Evolutionary conservation across 257 asterid species (phyloP).

Genomic region (Rhazya stricta): DNA sequence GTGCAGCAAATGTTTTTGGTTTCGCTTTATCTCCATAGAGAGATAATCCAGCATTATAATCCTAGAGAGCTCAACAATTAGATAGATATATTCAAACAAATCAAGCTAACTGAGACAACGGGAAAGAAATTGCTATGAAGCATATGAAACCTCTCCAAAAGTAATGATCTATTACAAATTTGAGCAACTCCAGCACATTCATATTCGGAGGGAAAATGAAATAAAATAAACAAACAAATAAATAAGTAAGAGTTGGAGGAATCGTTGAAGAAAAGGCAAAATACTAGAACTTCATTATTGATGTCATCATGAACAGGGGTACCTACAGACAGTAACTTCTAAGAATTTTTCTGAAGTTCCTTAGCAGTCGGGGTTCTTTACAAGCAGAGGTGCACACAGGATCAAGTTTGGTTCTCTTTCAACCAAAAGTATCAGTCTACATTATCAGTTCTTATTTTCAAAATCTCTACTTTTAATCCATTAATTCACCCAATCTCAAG

Average conservation of each 20-base stretch:
- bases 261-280: background rate
- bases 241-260: background rate
- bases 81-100: background rate
- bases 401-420: background rate
- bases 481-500: background rate
- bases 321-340: background rate
- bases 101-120: background rate
- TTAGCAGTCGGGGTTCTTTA: background rate
- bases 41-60: slow-evolving; percentile 73
- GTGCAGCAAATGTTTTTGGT: slow-evolving; percentile 88
- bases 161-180: background rate
- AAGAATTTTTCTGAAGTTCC: background rate
- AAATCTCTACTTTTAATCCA: background rate
- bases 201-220: too few relatives aligned
- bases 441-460: background rate
- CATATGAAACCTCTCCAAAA: background rate
- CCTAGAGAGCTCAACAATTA: slow-evolving; percentile 32
- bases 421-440: background rate
- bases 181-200: background rate
- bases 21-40: slow-evolving; percentile 93
- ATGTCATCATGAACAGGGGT: too few relatives aligned
- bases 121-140: background rate
- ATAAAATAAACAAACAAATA: too few relatives aligned
- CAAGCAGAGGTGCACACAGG: background rate
- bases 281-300: background rate